Evolutionary conservation across 495 filamentous ascomycete species (phyloP), one percentile per base, ranked within the genome.

Genomic region (Trypethelium eluteriae): DNA sequence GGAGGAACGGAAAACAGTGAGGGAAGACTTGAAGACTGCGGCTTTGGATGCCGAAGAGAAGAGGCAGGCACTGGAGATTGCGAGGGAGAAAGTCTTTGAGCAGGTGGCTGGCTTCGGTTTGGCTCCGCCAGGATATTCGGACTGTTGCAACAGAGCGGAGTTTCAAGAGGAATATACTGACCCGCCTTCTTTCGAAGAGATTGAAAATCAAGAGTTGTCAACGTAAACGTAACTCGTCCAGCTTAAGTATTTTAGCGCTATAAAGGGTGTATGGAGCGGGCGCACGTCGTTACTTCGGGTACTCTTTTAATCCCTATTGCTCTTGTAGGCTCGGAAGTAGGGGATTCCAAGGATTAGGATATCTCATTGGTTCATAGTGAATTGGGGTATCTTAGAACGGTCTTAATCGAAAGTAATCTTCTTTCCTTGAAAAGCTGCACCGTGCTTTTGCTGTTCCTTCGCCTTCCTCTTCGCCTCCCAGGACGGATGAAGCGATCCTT

Each of bases 391-490:
- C 32, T 59, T 6, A 36, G 7, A 59, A 10, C 44, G 7, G 2
- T 5, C 16, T 76, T 71, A 97, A 77, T 96, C 91, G 80, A 98
- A 98, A 0, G 84, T 83, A 62, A 96, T 86, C 81, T 96, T 98
- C 83, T 88, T 94, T 53, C 94, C 95, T 74, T 88, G 76, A 70
- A 94, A 96, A 35, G 68, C 68, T 35, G 65, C 64, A 9, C 82
- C 79, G 46, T 85, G 84, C 34, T 77, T 80, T 70, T 83, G 84
- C 70, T 75, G 81, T 77, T 92, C 90, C 77, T 98, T 97, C 16
- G 86, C 88, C 78, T 87, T 88, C 80, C 86, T 89, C 53, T 88
- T 90, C 6, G 94, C 94, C 76, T 91, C 88, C 94, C 94, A 98
- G 64, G 88, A 93, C 10, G 94, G 94, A 84, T 98, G 94, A 71